Percentiles rank a stretch among this genome's conserved stretches.
phyloP scores from a whole-genome alignment of 768 basidiomycete genomes.

The Cystobasidium onofrii region DNA sequence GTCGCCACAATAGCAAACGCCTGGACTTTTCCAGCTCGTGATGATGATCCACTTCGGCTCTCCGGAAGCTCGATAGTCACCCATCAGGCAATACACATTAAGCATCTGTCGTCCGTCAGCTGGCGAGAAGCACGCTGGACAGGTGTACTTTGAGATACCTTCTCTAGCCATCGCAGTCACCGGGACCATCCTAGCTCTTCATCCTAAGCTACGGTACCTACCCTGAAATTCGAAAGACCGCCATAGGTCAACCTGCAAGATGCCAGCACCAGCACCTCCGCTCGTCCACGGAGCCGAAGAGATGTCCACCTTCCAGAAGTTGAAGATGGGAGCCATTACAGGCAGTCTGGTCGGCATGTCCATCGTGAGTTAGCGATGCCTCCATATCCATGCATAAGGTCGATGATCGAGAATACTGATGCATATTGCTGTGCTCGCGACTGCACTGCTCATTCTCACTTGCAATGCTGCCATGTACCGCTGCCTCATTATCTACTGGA shows the following conservation, averaged over 20 bases:
- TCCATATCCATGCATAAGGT: neutral
- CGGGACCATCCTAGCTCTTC: too few species aligned
- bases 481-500: conserved; percentile 36
- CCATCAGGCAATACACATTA: too few species aligned
- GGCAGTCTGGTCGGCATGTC: conserved; percentile 12
- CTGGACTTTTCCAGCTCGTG: too few species aligned
- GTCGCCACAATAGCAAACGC: too few species aligned
- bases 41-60: too few species aligned
- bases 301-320: neutral
- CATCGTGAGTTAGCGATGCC: neutral
- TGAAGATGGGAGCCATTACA: conserved; percentile 4
- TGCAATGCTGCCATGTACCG: neutral
- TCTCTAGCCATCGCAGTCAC: too few species aligned
- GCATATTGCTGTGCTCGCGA: neutral
- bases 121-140: too few species aligned
- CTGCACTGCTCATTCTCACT: neutral
- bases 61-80: too few species aligned
- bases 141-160: too few species aligned
- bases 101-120: too few species aligned
- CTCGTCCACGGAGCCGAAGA: neutral
- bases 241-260: neutral
- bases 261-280: neutral
- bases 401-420: neutral
- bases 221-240: neutral
- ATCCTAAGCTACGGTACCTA: too few species aligned